A percentile compares a stretch with the other conserved stretches of the same genome.
Evolutionary conservation across 129 eudicot species (phyloP).

Genomic region (Chrysanthemum seticuspe): DNA sequence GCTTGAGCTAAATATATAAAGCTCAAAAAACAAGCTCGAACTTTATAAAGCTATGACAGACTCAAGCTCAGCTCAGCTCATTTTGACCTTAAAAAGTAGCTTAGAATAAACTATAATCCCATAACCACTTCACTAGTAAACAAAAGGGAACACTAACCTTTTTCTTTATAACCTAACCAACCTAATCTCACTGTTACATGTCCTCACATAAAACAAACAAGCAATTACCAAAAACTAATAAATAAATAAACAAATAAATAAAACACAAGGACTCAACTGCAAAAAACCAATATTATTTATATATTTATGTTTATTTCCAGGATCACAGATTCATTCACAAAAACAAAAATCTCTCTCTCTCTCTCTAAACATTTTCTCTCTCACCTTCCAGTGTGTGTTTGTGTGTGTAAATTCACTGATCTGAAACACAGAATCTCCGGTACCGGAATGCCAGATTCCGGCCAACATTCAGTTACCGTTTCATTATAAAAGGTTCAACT

Average conservation of each 20-base stretch:
- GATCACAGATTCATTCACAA: neutral
- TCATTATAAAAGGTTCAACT: neutral
- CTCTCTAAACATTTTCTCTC: neutral
- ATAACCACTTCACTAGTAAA: no score
- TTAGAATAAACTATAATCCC: no score
- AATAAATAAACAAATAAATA: neutral
- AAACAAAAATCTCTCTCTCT: neutral
- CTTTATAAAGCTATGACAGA: no score
- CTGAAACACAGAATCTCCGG: slow-evolving; percentile 5
- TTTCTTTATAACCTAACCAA: neutral
- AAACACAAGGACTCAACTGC: slow-evolving; percentile 1
- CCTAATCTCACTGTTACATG: slow-evolving; percentile 5
- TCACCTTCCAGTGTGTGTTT: neutral
- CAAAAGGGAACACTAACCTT: no score
- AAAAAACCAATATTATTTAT: neutral
- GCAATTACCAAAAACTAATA: neutral
- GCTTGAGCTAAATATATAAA: no score
- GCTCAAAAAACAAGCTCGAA: no score
- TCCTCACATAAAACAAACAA: slow-evolving; percentile 7
- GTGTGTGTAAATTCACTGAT: slow-evolving; percentile 3
- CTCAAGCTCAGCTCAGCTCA: no score
- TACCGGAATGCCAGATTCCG: slow-evolving; percentile 17
- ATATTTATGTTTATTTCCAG: neutral
- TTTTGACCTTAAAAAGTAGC: no score
- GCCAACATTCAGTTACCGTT: neutral